These are phyloP conservation scores for Thelephora aurantiotincta DNA, from an alignment of 768 basidiomycete species.

Conservation along the genomic window DNA sequence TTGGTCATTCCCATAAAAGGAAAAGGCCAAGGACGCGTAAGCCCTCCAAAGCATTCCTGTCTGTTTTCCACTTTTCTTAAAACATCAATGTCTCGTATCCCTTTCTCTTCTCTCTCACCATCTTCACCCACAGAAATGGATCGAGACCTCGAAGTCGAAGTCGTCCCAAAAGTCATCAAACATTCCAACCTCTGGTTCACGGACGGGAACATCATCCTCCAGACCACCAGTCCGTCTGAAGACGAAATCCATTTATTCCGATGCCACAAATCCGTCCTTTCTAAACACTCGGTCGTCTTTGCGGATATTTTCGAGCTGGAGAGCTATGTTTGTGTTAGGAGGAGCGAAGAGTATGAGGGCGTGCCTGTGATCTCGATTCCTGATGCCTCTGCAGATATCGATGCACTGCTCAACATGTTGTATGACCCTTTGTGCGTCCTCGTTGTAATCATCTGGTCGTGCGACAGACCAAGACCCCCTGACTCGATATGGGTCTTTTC, in stretches of 20 bases:
- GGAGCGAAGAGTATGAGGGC: not conserved
- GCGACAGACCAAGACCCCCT: not conserved
- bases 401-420: not conserved
- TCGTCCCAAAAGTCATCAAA: not conserved
- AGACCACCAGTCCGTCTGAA: not conserved
- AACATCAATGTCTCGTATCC: too few relatives aligned
- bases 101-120: too few relatives aligned
- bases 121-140: too few relatives aligned
- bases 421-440: not conserved
- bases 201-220: constrained; percentile 9
- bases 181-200: constrained; percentile 5
- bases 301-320: constrained; percentile 6
- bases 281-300: constrained; percentile 8
- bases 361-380: not conserved
- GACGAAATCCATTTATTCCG: constrained; percentile 6
- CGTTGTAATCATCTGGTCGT: not conserved
- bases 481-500: not conserved
- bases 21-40: too few relatives aligned
- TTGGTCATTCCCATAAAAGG: too few relatives aligned
- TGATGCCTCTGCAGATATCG: not conserved
- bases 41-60: too few relatives aligned
- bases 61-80: too few relatives aligned
- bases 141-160: not conserved
- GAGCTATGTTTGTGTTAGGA: not conserved
- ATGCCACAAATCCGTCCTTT: constrained; percentile 7